Base-by-base conservation (phyloP, 495 filamentous ascomycete genomes). In the Trichoderma erinaceum region DNA sequence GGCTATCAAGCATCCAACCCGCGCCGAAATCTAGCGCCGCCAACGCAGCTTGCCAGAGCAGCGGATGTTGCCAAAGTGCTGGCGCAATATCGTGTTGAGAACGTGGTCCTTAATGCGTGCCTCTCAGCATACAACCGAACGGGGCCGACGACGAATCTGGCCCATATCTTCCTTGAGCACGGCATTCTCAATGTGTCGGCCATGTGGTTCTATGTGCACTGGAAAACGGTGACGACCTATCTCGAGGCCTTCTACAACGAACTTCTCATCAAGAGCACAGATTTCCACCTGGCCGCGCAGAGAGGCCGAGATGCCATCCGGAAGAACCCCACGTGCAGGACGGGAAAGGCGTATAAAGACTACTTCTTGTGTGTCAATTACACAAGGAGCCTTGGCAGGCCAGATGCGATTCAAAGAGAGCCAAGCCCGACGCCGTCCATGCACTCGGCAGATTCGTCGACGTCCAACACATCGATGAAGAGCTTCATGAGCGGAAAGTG, bases 351-450 rank as follows among this genome's bases (percentile, higher is more conserved):
- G 41, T 50, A 66, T 25, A 7, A 46, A 3, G 65, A 66, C 16
- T 46, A 13, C 65, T 66, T 66, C 23, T 16, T 66, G n/a, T 66
- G 65, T n/a, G 65, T 66, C 27, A 44, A 66, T 4, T 66, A 66
- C 44, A 46, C 65, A 4, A 41, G 65, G 6, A 10, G 25, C 5
- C 2, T 21, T 12, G 21, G 23, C 2, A 41, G 10, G 65, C 11
- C 65, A 0, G 27, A 5, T 44, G 23, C 21, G 2, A 27, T 50
- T 16, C 38, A 44, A n/a, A 18, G 41, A 5, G 43, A 66, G 65
- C n/a, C 25, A 12, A 46, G 65, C 18, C 43, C 65, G 41, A 41
- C 43, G 25, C 41, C 41, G 32, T 50, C 38, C 7, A n/a, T 13
- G 41, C 65, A 32, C 43, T 44, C 41, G 41, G 38, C 25, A 25